Percentiles rank a stretch among this genome's conserved stretches.
Evolutionary conservation across 2,329 filamentous ascomycete species (phyloP).

Genomic region (Incumbomyces delicatus): DNA sequence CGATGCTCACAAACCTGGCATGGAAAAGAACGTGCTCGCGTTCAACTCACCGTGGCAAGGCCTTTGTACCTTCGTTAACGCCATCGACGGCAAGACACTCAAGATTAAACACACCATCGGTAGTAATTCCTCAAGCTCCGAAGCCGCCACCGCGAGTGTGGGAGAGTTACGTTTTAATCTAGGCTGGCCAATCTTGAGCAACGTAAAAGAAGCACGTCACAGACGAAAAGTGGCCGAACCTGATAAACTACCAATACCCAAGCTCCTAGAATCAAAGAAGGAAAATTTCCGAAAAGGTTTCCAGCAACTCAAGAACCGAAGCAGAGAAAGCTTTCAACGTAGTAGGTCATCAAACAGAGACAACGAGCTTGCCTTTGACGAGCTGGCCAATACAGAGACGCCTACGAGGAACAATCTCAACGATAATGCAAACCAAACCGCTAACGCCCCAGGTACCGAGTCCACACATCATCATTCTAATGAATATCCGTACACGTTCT

Average conservation of each 20-base stretch:
- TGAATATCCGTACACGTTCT: background rate
- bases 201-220: constrained; percentile 10
- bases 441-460: background rate
- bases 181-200: constrained; percentile 26
- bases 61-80: constrained; percentile 74
- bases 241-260: constrained; percentile 8
- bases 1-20: constrained; percentile 32
- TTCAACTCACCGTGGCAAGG: constrained; percentile 84
- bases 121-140: constrained; percentile 22
- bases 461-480: background rate
- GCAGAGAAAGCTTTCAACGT: constrained; percentile 8
- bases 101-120: constrained; percentile 63
- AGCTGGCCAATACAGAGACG: constrained; percentile 1
- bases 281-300: constrained; percentile 18
- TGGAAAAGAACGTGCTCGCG: constrained; percentile 54
- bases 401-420: constrained; percentile 2
- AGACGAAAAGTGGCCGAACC: constrained; percentile 9
- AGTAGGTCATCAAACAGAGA: background rate
- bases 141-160: constrained; percentile 36
- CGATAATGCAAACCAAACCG: background rate
- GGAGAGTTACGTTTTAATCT: constrained; percentile 89
- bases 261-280: constrained; percentile 10
- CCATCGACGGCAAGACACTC: constrained; percentile 62
- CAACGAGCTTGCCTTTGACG: background rate
- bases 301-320: constrained; percentile 15